Percentiles rank a stretch among this genome's conserved stretches.
Conservation (phyloP, 129 eudicot species). For the Daucus carota region DH1_v3.0 NC_030387.2:34809001-34809500, state of each 20-base stretch:
- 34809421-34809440: conserved; percentile 48
- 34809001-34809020: conserved; percentile 13
- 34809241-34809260: conserved; percentile 7
- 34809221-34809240: neutral
- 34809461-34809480: conserved; percentile 33
- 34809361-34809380: conserved; percentile 30
- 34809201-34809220: conserved; percentile 11
- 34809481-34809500: conserved; percentile 30
- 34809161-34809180: conserved; percentile 3
- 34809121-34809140: conserved; percentile 1
- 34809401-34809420: conserved; percentile 15
- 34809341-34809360: conserved; percentile 49
- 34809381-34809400: conserved; percentile 17
- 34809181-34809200: conserved; percentile 12
- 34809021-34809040: conserved; percentile 17
- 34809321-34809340: conserved; percentile 49
- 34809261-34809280: conserved; percentile 15
- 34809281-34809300: conserved; percentile 21
- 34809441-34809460: conserved; percentile 54
- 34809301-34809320: conserved; percentile 26
- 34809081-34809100: conserved; percentile 14
- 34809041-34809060: conserved; percentile 15
- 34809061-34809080: conserved; percentile 13
- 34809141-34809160: conserved; percentile 7
- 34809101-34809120: conserved; percentile 17